phyloP scores from a whole-genome alignment of 306 rosid species.

The Dryas octopetala region DNA sequence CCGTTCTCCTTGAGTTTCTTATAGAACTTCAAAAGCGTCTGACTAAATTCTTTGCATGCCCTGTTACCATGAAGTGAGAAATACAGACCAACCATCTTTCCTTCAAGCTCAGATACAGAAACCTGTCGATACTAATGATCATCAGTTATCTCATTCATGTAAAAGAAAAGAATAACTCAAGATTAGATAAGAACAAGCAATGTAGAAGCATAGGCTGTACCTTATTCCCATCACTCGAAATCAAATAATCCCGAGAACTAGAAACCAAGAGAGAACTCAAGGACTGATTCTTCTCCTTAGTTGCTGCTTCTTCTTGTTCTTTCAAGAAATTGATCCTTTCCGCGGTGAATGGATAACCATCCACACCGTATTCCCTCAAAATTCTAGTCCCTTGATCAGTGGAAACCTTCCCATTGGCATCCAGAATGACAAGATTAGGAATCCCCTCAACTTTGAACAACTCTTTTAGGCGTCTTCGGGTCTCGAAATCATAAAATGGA shows the following conservation, averaged over 20 bases:
- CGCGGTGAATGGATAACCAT: conserved; percentile 44
- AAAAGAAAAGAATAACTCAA: neutral
- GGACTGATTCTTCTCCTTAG: conserved; percentile 28
- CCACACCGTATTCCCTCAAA: conserved; percentile 40
- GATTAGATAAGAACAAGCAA: neutral
- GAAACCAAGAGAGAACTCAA: conserved; percentile 47
- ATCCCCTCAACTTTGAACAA: conserved; percentile 49
- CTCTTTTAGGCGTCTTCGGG: conserved; percentile 34
- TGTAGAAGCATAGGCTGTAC: conserved; percentile 16
- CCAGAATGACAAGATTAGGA: conserved; percentile 44
- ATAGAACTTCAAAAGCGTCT: conserved; percentile 37
- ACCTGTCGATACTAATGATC: conserved; percentile 26
- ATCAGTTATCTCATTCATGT: neutral
- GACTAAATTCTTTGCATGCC: conserved; percentile 36
- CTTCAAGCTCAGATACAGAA: conserved; percentile 50
- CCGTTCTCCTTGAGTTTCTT: conserved; percentile 44
- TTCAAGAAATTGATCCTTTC: conserved; percentile 34
- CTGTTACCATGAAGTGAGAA: conserved; percentile 24
- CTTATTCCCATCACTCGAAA: conserved; percentile 39
- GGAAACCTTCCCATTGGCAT: conserved; percentile 34
- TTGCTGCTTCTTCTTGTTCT: conserved; percentile 34
- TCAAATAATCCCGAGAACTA: conserved; percentile 41
- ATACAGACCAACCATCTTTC: conserved; percentile 47
- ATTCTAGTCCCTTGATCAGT: conserved; percentile 32
- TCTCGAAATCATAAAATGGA: conserved; percentile 39